These are phyloP conservation scores for Eleusine coracana DNA, from an alignment of 176 grass and related monocot genomes.

Conservation along the genomic window DNA sequence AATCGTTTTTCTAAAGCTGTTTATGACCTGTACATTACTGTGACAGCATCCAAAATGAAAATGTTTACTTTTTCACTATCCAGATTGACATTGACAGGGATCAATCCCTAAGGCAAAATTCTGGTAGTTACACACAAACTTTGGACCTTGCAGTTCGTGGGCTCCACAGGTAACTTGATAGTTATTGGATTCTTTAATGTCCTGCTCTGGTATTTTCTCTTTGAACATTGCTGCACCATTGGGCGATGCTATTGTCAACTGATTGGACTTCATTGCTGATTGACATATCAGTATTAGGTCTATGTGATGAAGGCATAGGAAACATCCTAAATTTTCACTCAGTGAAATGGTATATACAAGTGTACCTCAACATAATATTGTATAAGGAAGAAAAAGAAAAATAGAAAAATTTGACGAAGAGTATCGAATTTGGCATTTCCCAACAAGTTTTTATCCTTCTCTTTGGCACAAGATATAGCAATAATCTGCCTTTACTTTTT, in stretches of 20 bases:
- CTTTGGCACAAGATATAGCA: neutral
- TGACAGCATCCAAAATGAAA: slow-evolving; percentile 4
- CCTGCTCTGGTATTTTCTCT: slow-evolving; percentile 15
- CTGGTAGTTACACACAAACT: slow-evolving; percentile 62
- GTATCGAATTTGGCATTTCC: neutral
- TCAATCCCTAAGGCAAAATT: slow-evolving; percentile 62
- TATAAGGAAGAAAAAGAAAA: neutral
- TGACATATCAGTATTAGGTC: neutral
- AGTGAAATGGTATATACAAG: neutral
- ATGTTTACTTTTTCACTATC: slow-evolving; percentile 7
- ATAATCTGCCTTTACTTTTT: slow-evolving; percentile 1
- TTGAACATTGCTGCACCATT: neutral
- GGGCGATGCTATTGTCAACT: neutral
- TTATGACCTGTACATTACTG: neutral
- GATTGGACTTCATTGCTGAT: neutral
- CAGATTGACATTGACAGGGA: slow-evolving; percentile 78
- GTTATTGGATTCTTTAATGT: neutral
- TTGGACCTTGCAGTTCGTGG: slow-evolving; percentile 78
- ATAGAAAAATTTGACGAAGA: neutral
- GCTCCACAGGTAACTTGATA: slow-evolving; percentile 64
- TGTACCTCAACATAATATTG: neutral
- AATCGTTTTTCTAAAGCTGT: slow-evolving; percentile 9
- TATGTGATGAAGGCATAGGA: neutral
- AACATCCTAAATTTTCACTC: neutral
- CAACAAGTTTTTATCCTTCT: no score